Conservation (phyloP, 345 rosid genomes). For the Clarkia xantiana region DNA sequence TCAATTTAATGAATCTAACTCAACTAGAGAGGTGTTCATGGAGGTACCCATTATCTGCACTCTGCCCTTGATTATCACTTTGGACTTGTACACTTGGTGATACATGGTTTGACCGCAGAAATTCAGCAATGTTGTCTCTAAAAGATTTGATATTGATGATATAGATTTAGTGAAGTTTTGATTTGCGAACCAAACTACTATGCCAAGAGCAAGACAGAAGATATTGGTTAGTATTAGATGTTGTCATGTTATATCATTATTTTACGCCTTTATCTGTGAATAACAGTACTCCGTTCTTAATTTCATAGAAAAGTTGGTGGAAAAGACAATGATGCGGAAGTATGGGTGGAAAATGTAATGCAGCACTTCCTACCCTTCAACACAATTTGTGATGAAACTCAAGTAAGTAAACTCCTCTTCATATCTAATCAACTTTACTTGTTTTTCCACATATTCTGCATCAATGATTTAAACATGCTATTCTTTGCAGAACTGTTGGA, state of each 20-base stretch:
- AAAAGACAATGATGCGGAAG: slow-evolving; percentile 82
- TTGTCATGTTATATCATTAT: background rate
- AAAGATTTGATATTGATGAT: slow-evolving; percentile 84
- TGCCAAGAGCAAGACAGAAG: slow-evolving; percentile 97
- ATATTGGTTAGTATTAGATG: slow-evolving; percentile 49
- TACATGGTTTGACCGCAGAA: slow-evolving; percentile 37
- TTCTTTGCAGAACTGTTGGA: no score
- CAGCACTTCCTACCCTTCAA: slow-evolving; percentile 83
- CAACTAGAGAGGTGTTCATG: slow-evolving; percentile 72
- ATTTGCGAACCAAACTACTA: slow-evolving; percentile 94
- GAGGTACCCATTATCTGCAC: slow-evolving; percentile 35
- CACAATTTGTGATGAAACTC: slow-evolving; percentile 96
- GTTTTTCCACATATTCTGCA: background rate
- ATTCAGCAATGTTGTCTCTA: slow-evolving; percentile 59
- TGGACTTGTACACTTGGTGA: background rate
- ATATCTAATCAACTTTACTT: background rate
- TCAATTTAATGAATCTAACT: slow-evolving; percentile 71
- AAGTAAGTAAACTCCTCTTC: slow-evolving; percentile 30
- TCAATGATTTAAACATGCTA: background rate
- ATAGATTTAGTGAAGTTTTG: slow-evolving; percentile 65
- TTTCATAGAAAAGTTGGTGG: slow-evolving; percentile 54
- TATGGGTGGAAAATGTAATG: slow-evolving; percentile 73
- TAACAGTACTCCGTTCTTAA: slow-evolving; percentile 4
- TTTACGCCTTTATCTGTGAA: background rate
- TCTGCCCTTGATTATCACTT: background rate